phyloP scores from a whole-genome alignment of 169 alveolate species.

The Eimeria maxima region DNA sequence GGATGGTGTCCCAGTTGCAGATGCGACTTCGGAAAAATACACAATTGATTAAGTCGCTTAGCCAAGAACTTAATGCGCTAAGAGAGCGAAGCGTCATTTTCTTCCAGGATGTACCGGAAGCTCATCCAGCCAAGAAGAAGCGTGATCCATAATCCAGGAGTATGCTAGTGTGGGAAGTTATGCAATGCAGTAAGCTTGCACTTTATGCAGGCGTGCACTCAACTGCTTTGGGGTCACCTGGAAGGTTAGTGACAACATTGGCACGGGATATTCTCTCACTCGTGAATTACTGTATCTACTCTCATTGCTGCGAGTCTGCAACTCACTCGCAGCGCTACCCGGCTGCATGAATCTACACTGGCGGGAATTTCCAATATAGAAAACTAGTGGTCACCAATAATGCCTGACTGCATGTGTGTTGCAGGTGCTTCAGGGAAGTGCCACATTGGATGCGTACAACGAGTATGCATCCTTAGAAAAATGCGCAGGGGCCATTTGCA shows the following conservation, averaged over 20 bases:
- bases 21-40: constrained; percentile 9
- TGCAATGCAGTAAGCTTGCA: not conserved
- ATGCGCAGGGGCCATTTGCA: not conserved
- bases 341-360: not conserved
- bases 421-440: not conserved
- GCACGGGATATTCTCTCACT: not conserved
- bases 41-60: constrained; percentile 7
- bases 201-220: not conserved
- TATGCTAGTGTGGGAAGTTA: not conserved
- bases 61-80: constrained; percentile 23
- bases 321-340: not conserved
- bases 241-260: not conserved
- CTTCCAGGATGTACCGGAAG: constrained; percentile 61
- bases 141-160: not conserved
- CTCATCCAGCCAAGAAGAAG: not conserved
- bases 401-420: not conserved
- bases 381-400: not conserved
- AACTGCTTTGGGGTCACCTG: not conserved
- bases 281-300: not conserved
- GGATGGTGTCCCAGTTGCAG: constrained; percentile 37
- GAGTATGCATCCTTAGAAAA: too few relatives aligned
- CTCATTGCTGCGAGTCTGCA: not conserved
- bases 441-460: not conserved
- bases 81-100: constrained; percentile 63
- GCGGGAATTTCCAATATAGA: not conserved